Conservation (phyloP, 352 stramenopile species). For the Halophytophthora batemanensis region DNA sequence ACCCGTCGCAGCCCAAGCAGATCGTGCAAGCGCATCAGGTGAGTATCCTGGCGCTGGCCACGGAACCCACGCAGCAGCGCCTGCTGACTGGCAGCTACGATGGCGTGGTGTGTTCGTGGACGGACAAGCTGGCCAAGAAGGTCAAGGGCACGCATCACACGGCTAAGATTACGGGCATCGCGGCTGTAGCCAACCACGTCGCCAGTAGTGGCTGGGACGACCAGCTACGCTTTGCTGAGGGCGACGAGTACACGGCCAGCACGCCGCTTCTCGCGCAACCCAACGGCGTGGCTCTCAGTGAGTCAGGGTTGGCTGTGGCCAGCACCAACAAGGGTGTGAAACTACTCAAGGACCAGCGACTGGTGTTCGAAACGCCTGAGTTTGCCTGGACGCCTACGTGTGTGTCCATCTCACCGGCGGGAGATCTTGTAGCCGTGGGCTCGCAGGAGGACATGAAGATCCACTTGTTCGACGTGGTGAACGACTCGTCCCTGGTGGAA, state of each 20-base stretch:
- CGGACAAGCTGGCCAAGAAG: conserved; percentile 47
- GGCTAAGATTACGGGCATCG: conserved; percentile 81
- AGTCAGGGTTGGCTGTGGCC: conserved; percentile 53
- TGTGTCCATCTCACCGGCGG: conserved; percentile 65
- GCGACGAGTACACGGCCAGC: conserved; percentile 55
- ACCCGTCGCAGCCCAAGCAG: conserved; percentile 66
- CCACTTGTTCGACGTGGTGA: conserved; percentile 77
- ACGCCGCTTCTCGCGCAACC: conserved; percentile 67
- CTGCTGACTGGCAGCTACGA: conserved; percentile 95
- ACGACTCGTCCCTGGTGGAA: conserved; percentile 59
- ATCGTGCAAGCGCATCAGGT: conserved; percentile 91
- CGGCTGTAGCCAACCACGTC: conserved; percentile 56
- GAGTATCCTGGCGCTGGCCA: conserved; percentile 86
- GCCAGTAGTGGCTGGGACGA: conserved; percentile 92
- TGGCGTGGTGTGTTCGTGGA: conserved; percentile 91
- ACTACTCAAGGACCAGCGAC: conserved; percentile 59
- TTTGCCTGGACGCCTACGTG: conserved; percentile 79
- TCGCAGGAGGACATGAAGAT: conserved; percentile 87
- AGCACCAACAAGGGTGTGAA: conserved; percentile 86
- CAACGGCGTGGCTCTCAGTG: conserved; percentile 57
- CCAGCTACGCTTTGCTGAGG: conserved; percentile 70
- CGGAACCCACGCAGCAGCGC: conserved; percentile 59
- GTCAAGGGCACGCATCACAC: conserved; percentile 50
- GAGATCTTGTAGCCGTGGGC: conserved; percentile 74
- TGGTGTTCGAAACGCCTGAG: conserved; percentile 75